Evolutionary conservation across 176 grass and related monocot species (phyloP), one percentile per base, ranked within the genome.

Genomic region (Zoysia pacifica): DNA sequence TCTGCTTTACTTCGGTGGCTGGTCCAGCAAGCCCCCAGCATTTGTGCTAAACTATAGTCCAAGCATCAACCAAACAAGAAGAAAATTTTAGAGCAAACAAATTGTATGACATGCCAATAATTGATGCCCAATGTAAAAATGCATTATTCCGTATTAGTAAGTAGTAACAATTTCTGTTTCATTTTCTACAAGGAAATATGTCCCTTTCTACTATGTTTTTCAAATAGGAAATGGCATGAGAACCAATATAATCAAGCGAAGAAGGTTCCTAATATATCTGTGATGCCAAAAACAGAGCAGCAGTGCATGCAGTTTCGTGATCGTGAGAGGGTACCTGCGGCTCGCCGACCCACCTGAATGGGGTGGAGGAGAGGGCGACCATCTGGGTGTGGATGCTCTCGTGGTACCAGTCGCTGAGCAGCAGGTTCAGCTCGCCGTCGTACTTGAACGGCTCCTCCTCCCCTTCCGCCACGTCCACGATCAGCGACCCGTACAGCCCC

Each of bases 361-460:
- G 91, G 12, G 81, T 97, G 71, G 89, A 83, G 51, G 89, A 91
- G 73, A 97, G 94, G 8, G 86, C 86, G 41, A 87, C 91, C 86
- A 87, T 91, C 85, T 97, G 94, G 37, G 87, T 75, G 42, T 93
- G 87, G 69, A 93, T 83, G 89, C 85, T 93, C 14, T 91, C 77
- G 46, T 97, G 91, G 80, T 97, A 97, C 94, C 94, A 97, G 60
- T 97, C 94, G 15, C 86, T 93, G 14, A 97, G 69, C 11, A 97
- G 73, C 62, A 97, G 84, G 80, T 90, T 97, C 1, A 97, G 65
- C 71, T 97, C 94, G 42, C 91, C 91, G 58, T 97, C 94, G 72
- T 97, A 97, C 75, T 91, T 65, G 77, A 97, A 93, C 0, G 86
- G 89, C 79, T 97, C 94, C 51, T 91, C 61, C 70, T 88, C 84